Base-by-base conservation (phyloP, 345 rosid species). In the Rhizophora mangle region DNA sequence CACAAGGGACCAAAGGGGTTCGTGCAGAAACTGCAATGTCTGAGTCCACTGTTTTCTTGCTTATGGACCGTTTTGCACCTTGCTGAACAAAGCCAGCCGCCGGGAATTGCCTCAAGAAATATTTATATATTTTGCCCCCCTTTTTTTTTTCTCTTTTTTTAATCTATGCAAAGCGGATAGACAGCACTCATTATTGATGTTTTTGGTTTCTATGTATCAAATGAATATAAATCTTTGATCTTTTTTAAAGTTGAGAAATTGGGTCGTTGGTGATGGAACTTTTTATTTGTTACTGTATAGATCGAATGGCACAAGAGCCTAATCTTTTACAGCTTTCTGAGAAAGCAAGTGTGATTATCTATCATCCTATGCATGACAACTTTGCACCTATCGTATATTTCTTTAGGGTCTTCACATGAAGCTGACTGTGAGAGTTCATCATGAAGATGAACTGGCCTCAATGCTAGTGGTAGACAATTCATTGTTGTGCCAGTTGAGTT, bases 61-160 rank as follows among this genome's bases (percentile, higher is more conserved):
- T 92, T 49, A 88, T 92, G 86, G 98, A 92, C 71, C 88, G 92
- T 16, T 92, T 92, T 81, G 98, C 82, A 24, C 91, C 89, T 69
- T 87, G 86, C 72, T 83, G 81, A 83, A 32, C 54, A 26, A 37
- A 63, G 51, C 15, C 20, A 32, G 21, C 21, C 49, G 6, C 6
- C 1, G 49, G 56, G n/a, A n/a, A 26, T 65, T 49, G 13, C 1
- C 6, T 13, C 4, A 19, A 51, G 31, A 51, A 13, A 64, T 26
- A 6, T 52, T n/a, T 54, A n/a, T 34, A 6, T 52, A 10, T 26
- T 1, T 19, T 61, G 24, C 24, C 24, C 24, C 24, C 24, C 24
- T 24, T 24, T 24, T 24, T 24, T 24, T 24, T 21, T 56, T n/a
- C n/a, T 56, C 21, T 2, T 51, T 11, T 21, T 56, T 9, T n/a